These are phyloP conservation scores for Fusarium duplospermum DNA, from an alignment of 2,329 filamentous ascomycete species.

Conservation along the genomic window DNA sequence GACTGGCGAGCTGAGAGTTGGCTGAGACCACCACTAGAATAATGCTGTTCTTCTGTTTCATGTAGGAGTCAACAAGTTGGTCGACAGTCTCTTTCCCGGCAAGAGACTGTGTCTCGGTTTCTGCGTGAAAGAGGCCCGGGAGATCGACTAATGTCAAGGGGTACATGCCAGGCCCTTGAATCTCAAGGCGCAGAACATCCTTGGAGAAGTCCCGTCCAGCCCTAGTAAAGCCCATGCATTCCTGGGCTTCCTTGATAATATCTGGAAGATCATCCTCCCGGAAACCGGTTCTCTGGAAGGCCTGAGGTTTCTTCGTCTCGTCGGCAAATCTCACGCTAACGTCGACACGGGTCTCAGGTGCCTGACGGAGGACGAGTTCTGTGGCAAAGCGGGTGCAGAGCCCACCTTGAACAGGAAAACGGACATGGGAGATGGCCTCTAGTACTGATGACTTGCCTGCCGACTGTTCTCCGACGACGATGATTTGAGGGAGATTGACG, in stretches of 20 bases:
- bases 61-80: conserved; percentile 62
- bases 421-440: conserved; percentile 71
- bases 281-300: conserved; percentile 51
- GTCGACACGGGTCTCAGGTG: conserved; percentile 48
- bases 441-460: conserved; percentile 74
- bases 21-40: conserved; percentile 67
- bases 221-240: conserved; percentile 58
- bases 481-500: conserved; percentile 63
- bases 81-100: conserved; percentile 48
- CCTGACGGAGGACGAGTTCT: conserved; percentile 65
- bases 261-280: conserved; percentile 54
- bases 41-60: conserved; percentile 67
- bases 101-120: conserved; percentile 47
- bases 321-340: conserved; percentile 57
- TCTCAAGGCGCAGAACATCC: conserved; percentile 60
- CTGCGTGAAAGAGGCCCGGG: conserved; percentile 57
- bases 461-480: conserved; percentile 71
- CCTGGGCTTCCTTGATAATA: conserved; percentile 64
- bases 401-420: conserved; percentile 66
- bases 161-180: conserved; percentile 56
- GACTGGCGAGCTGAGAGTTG: conserved; percentile 61
- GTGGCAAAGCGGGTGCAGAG: conserved; percentile 72
- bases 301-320: conserved; percentile 30
- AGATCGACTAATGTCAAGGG: conserved; percentile 67
- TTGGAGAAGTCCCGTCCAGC: conserved; percentile 53